phyloP scores from a whole-genome alignment of 2,329 filamentous ascomycete species.

The Decorospora gaudefroyi region DNA sequence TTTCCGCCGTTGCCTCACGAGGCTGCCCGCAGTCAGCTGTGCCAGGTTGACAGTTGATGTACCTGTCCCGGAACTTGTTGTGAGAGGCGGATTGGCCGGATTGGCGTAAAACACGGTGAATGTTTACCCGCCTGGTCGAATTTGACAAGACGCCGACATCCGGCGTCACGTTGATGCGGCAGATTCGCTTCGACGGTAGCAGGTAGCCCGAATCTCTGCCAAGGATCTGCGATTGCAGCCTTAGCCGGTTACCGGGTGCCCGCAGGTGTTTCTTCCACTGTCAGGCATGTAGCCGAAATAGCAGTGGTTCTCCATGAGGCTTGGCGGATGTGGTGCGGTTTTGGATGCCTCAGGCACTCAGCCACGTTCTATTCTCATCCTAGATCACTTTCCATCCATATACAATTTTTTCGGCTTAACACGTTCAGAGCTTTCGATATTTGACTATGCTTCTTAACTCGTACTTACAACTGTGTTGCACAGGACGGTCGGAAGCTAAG shows the following conservation, averaged over 20 bases:
- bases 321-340: slow-evolving; percentile 32
- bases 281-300: slow-evolving; percentile 28
- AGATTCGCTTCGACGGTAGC: no score
- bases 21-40: not conserved
- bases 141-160: slow-evolving; percentile 25
- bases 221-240: slow-evolving; percentile 31
- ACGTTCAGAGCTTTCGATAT: slow-evolving; percentile 5
- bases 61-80: slow-evolving; percentile 1
- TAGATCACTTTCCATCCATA: slow-evolving; percentile 6
- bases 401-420: slow-evolving; percentile 3
- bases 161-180: slow-evolving; percentile 21
- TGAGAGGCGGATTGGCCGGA: slow-evolving; percentile 8
- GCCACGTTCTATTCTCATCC: no score
- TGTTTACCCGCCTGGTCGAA: slow-evolving; percentile 33
- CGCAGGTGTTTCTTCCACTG: slow-evolving; percentile 26
- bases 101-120: slow-evolving; percentile 13
- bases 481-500: slow-evolving; percentile 14
- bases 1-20: slow-evolving; percentile 12
- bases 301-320: slow-evolving; percentile 25
- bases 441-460: not conserved
- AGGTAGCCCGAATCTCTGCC: slow-evolving; percentile 12
- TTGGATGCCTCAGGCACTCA: slow-evolving; percentile 24
- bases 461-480: not conserved
- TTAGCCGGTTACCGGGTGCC: slow-evolving; percentile 23
- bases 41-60: slow-evolving; percentile 7